Conservation (phyloP, 2,329 filamentous ascomycete genomes). For the Pyrenophora tritici-repentis region DNA sequence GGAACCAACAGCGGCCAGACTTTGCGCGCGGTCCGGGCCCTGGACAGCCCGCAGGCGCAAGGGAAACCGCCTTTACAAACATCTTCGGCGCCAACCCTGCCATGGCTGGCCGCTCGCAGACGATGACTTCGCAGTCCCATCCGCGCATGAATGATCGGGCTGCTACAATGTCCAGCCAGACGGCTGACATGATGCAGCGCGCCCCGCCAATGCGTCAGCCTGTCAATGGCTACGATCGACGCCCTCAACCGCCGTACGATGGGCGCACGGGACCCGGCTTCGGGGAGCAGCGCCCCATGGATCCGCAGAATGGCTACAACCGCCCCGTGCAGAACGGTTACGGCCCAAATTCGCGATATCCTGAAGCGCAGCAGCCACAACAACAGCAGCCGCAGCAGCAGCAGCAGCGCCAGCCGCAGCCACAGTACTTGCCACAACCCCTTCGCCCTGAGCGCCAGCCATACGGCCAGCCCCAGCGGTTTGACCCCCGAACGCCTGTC, state of each 20-base stretch:
- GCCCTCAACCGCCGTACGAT: constrained; percentile 38
- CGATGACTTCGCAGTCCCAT: constrained; percentile 81
- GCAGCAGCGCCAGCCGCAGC: constrained; percentile 52
- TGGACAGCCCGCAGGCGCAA: constrained; percentile 65
- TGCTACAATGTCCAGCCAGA: constrained; percentile 65
- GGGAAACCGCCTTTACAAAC: constrained; percentile 93
- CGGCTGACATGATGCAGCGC: constrained; percentile 62
- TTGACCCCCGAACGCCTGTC: constrained; percentile 63
- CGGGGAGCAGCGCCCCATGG: constrained; percentile 37
- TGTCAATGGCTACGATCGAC: constrained; percentile 48
- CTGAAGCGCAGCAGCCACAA: constrained; percentile 40
- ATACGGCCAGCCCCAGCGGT: constrained; percentile 73
- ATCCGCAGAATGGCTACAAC: constrained; percentile 32
- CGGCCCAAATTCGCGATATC: constrained; percentile 39
- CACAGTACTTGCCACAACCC: constrained; percentile 65
- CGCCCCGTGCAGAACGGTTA: constrained; percentile 49
- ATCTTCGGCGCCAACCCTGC: constrained; percentile 89
- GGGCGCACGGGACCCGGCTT: constrained; percentile 30
- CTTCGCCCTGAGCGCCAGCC: constrained; percentile 67
- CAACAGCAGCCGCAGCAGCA: constrained; percentile 48
- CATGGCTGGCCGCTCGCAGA: constrained; percentile 80
- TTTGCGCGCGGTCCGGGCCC: constrained; percentile 59
- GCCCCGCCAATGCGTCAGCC: constrained; percentile 65
- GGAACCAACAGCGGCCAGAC: constrained; percentile 65
- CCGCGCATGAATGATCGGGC: constrained; percentile 71